Evolutionary conservation across 1,139 yeast species (phyloP), one percentile per base, ranked within the genome.

Genomic region (Nakaseomyces kungkrabaensis): DNA sequence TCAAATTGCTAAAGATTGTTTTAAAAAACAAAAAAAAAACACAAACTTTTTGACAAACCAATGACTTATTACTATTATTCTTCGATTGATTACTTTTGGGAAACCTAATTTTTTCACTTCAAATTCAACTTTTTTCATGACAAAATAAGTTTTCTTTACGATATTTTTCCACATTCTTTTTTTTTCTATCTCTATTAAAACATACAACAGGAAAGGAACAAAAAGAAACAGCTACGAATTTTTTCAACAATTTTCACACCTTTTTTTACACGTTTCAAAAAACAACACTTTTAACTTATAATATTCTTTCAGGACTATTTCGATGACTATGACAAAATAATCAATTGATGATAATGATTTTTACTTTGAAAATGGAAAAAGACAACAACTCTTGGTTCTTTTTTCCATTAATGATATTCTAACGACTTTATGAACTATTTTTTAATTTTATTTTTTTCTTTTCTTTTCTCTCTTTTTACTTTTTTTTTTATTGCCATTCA

Each of bases 21-120:
- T 56, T 63, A 53, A 62, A 49, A 29, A 43, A 42, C n/a, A 32
- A 22, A 40, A 27, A 37, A 45, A 24, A 13, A 45, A 44, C 46
- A 45, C 22, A 17, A 17, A 17, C 22, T 27, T 37, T 26, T 27
- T 38, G 29, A 17, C 17, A 26, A 24, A 22, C 24, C 32, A 41
- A 22, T 33, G n/a, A 9, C 13, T 33, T 37, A 13, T 37, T 37
- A 37, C 26, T 37, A 37, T 22, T 37, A 37, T 37, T 37, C 40
- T 37, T 37, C 40, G 40, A 37, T 37, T 37, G 40, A 37, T 37
- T 37, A 37, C 40, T 37, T 37, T 37, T 37, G 40, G 40, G 26
- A 37, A 37, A 33, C 36, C 31, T 29, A 7, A 29, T 29, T 33
- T 33, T 33, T 33, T 33, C 36, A 29, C 31, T 29, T 29, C 31